Base-by-base conservation (phyloP, 2,329 filamentous ascomycete species). In the Ilyonectria sp. region DNA sequence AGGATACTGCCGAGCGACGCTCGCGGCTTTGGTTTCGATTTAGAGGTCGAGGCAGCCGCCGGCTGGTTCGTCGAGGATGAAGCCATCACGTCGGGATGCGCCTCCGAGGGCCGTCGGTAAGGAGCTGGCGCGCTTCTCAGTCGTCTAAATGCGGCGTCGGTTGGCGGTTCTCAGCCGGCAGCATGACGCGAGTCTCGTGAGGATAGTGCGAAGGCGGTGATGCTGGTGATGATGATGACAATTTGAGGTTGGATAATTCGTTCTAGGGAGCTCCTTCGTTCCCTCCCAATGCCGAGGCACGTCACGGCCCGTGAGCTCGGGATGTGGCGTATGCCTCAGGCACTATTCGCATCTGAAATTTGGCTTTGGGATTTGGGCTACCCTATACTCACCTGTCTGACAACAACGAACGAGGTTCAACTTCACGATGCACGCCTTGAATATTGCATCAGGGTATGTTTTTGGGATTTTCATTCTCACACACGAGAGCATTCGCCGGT, bases 1-100 rank as follows among this genome's bases (percentile, higher is more conserved):
- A 92, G 82, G 69, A 87, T 75, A 54, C 77, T 76, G 37, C 75
- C 75, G n/a, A 76, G 62, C 19, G 76, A 74, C 26, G 77, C 72
- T 9, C 71, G 71, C 40, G 73, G 60, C 33, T 65, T 65, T 19
- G 69, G 17, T 65, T 70, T 58, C 47, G 73, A 59, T 63, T 71
- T 69, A 58, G 70, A 43, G n/a, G 73, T 69, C 59, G 71, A 67
- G 29, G 73, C 44, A 54, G 70, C 67, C 66, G 65, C 10, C 13
- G 72, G 67, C 57, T 68, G 71, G 10, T 19, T 63, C 37, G 69
- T 65, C 57, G 71, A 60, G n/a, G 73, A 68, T 54, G 74, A 66
- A 44, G 71, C 74, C 72, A 75, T 71, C 19, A 68, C 63, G 55
- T 52, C 43, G 33, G 37, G 21, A 57, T 52, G 29, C 43, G 49